A percentile compares a stretch with the other conserved stretches of the same genome.
phyloP scores from a whole-genome alignment of 225 moss, liverwort and hornwort genomes.

The Sphagnum contortum region DNA sequence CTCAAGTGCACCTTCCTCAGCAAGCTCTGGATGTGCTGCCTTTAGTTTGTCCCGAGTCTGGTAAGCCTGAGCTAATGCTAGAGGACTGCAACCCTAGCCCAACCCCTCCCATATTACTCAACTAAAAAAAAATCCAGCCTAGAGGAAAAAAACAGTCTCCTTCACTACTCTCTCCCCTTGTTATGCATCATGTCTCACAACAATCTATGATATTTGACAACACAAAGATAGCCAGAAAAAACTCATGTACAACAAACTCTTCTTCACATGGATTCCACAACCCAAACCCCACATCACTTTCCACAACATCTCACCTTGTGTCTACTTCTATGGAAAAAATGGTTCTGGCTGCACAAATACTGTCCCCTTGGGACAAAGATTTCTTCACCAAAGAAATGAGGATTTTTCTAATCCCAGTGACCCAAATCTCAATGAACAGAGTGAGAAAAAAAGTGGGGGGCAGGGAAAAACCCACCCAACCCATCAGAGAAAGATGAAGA shows the following conservation, averaged over 20 bases:
- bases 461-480: too few relatives aligned
- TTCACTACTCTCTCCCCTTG: background rate
- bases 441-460: too few relatives aligned
- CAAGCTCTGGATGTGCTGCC: conserved; percentile 73
- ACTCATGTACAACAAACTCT: background rate
- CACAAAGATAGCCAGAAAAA: background rate
- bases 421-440: too few relatives aligned
- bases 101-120: conserved; percentile 16
- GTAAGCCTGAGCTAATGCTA: conserved; percentile 93
- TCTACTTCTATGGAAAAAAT: too few relatives aligned
- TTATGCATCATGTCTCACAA: background rate
- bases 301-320: too few relatives aligned
- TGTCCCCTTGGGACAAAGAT: too few relatives aligned
- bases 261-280: background rate
- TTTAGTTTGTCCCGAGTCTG: conserved; percentile 86
- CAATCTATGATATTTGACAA: too few relatives aligned
- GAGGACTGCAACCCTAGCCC: conserved; percentile 48
- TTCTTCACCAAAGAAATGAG: too few relatives aligned
- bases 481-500: too few relatives aligned
- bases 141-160: background rate
- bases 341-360: too few relatives aligned
- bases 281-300: background rate
- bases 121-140: background rate
- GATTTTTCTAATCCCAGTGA: too few relatives aligned
- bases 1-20: conserved; percentile 79